A percentile compares a stretch with the other conserved stretches of the same genome.
Evolutionary conservation across 2,329 filamentous ascomycete genomes (phyloP).

Genomic region (Alternaria triticina): DNA sequence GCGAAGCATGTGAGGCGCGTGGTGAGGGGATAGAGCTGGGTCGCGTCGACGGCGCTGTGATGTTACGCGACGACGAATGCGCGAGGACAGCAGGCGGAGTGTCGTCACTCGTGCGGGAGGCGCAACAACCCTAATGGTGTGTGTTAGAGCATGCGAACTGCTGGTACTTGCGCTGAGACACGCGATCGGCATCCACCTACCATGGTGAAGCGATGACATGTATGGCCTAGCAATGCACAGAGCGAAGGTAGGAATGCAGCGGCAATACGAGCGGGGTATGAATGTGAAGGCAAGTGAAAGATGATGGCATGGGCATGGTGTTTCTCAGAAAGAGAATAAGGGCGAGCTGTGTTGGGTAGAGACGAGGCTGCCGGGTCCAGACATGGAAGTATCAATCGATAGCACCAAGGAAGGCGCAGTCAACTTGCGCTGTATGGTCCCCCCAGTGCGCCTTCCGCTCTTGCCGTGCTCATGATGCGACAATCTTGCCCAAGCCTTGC

Average conservation of each 20-base stretch:
- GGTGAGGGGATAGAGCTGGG: constrained; percentile 23
- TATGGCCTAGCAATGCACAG: constrained; percentile 3
- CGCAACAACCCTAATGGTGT: constrained; percentile 29
- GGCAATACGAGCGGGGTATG: background rate
- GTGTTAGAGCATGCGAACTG: constrained; percentile 7
- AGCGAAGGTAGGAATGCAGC: background rate
- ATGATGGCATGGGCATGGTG: constrained; percentile 13
- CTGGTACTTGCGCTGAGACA: background rate
- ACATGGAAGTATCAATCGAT: constrained; percentile 6
- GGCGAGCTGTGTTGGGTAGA: background rate
- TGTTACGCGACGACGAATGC: constrained; percentile 36
- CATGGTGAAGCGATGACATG: constrained; percentile 16
- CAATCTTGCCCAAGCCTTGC: constrained; percentile 4
- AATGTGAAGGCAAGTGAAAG: background rate
- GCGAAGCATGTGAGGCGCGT: constrained; percentile 29
- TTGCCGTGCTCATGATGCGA: constrained; percentile 2
- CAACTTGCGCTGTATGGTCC: constrained; percentile 1
- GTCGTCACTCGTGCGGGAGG: constrained; percentile 17
- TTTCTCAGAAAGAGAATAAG: background rate
- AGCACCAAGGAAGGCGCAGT: constrained; percentile 6
- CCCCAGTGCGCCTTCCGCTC: constrained; percentile 3
- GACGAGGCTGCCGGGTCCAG: background rate
- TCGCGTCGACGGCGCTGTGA: constrained; percentile 35
- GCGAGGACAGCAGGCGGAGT: constrained; percentile 10
- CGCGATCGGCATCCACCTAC: constrained; percentile 11